Evolutionary conservation across 2,329 filamentous ascomycete genomes (phyloP), one percentile per base, ranked within the genome.

Genomic region (Colletotrichum navitas): DNA sequence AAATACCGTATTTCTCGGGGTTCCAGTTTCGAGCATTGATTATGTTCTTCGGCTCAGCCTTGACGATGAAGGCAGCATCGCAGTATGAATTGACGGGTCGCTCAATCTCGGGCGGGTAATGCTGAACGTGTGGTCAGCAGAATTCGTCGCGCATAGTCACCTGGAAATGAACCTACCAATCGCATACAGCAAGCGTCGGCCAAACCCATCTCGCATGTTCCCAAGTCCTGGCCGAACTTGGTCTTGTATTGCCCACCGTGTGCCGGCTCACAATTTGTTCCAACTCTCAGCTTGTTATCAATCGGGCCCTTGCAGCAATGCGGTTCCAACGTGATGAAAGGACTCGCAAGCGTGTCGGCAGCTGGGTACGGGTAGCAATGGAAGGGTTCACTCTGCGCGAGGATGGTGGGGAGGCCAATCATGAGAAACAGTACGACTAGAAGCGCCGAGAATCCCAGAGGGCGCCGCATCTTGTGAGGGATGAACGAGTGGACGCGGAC

Each of bases 141-240:
- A 24, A 32, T 6, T 26, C n/a, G 21, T 51, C 16, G 1, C 34
- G 18, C 7, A 18, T 21, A 10, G 5, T 10, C 24, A 29, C 11
- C 14, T 26, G 3, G 32, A 45, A 18, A 47, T 64, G 10, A 18
- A 59, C 72, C 2, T 62, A 73, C 72, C 68, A 68, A 7, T 18
- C 60, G 72, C 72, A 73, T 73, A 21, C 72, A 73, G 51, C 72
- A 73, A 10, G 72, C 68, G n/a, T 72, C 68, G 24, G 24, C 39
- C 63, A 64, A 64, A 36, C 72, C 72, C 24, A 29, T 68, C n/a
- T 41, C 68, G 32, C 72, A 73, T 11, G 72, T 72, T 16, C 68
- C 68, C 68, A 73, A 36, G 3, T 68, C 63, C n/a, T 73, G 72
- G 5, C 72, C 72, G 43, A 72, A 72, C 54, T 63, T 73, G 54